phyloP scores from a whole-genome alignment of 192 early-diverging fungal species.

The Entophlyctis helioformis region DNA sequence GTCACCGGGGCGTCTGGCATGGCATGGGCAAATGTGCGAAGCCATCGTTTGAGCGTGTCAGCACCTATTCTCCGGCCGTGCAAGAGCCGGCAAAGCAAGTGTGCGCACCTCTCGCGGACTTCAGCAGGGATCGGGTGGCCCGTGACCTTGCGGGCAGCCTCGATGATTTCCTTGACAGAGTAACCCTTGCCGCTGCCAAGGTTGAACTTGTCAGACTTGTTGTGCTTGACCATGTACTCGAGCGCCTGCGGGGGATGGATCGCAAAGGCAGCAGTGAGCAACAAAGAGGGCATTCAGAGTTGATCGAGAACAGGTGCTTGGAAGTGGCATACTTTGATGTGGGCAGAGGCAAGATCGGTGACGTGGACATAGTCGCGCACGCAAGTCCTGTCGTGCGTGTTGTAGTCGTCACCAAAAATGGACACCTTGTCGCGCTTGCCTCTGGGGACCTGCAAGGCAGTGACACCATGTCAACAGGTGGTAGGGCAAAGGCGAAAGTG shows the following conservation, averaged over 20 bases:
- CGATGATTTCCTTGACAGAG: conserved; percentile 84
- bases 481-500: too few species aligned
- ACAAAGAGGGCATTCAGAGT: too few species aligned
- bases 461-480: too few species aligned
- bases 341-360: conserved; percentile 80
- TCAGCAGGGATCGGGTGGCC: conserved; percentile 70
- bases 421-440: conserved; percentile 72
- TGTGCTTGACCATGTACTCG: conserved; percentile 52
- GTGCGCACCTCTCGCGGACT: conserved; percentile 25
- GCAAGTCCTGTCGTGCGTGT: conserved; percentile 82
- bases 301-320: too few species aligned
- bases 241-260: conserved; percentile 49
- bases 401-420: conserved; percentile 89
- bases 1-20: conserved; percentile 45
- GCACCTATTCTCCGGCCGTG: neutral
- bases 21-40: too few species aligned
- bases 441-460: conserved; percentile 66
- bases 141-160: conserved; percentile 67
- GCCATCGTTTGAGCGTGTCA: too few species aligned
- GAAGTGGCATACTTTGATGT: conserved; percentile 45
- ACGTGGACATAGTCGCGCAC: conserved; percentile 96
- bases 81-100: conserved; percentile 6
- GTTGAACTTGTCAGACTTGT: conserved; percentile 69
- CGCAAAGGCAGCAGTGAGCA: too few species aligned
- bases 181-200: conserved; percentile 89